A percentile compares a stretch with the other conserved stretches of the same genome.
These are phyloP conservation scores for Umbelopsis isabellina DNA, from an alignment of 192 early-diverging fungal species.

Conservation along the genomic window DNA sequence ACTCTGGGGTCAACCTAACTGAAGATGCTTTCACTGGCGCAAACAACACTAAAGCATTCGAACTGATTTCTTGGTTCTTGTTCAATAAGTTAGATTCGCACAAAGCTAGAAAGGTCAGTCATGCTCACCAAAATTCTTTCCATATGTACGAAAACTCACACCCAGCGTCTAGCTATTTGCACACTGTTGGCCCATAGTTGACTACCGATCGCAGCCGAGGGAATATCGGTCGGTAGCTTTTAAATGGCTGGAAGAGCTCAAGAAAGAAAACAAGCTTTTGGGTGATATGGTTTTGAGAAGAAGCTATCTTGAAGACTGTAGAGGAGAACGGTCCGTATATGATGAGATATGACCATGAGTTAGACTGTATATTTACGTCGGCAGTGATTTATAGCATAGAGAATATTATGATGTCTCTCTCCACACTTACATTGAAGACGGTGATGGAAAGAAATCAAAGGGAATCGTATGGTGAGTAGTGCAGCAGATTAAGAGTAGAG, in stretches of 20 bases:
- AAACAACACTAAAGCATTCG: constrained; percentile 32
- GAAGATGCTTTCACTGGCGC: constrained; percentile 23
- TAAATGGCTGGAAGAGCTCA: constrained; percentile 30
- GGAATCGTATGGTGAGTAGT: background rate
- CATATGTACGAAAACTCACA: background rate
- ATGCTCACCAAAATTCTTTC: background rate
- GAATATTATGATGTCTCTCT: constrained; percentile 11
- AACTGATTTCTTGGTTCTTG: constrained; percentile 33
- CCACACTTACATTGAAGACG: constrained; percentile 5
- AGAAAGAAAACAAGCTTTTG: background rate
- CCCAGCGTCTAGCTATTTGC: background rate
- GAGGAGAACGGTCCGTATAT: constrained; percentile 14
- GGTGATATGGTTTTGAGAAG: constrained; percentile 17
- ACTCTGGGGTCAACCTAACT: background rate
- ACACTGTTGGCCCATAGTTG: constrained; percentile 30
- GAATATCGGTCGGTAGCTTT: constrained; percentile 26
- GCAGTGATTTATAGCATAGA: background rate
- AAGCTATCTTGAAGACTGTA: constrained; percentile 32
- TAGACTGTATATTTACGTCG: too few relatives aligned
- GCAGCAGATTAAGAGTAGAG: background rate
- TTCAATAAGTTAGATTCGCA: constrained; percentile 29
- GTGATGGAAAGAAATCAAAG: background rate
- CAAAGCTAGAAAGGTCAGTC: constrained; percentile 10
- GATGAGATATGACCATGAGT: background rate
- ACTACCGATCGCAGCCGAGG: constrained; percentile 22